These are phyloP conservation scores for Lactarius indigo DNA, from an alignment of 768 basidiomycete genomes.

Conservation along the genomic window DNA sequence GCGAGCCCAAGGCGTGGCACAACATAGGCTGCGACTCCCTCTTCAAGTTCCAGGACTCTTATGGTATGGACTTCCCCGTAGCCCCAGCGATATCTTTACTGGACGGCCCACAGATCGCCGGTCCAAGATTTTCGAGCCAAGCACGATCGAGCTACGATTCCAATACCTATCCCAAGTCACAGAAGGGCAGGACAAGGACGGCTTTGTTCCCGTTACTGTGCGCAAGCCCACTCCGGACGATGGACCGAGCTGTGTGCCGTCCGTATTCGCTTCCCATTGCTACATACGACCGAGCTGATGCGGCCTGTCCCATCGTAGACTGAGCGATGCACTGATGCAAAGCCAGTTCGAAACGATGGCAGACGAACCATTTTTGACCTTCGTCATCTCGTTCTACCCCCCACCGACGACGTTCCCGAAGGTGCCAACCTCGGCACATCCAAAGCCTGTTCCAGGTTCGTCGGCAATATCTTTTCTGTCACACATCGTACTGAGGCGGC, in stretches of 20 bases:
- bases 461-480: not conserved
- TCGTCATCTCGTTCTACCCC: conserved; percentile 13
- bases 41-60: conserved; percentile 13
- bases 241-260: conserved; percentile 4
- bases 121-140: conserved; percentile 9
- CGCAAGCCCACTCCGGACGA: conserved; percentile 6
- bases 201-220: conserved; percentile 5
- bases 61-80: not conserved
- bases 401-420: not conserved
- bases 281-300: not conserved
- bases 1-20: conserved; percentile 13
- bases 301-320: not conserved
- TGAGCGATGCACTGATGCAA: not conserved
- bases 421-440: not conserved
- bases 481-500: not conserved
- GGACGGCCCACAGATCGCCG: not conserved
- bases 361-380: conserved; percentile 6
- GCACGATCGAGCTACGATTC: conserved; percentile 7
- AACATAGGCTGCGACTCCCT: conserved; percentile 12
- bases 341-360: conserved; percentile 3
- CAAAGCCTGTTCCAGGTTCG: not conserved
- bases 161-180: not conserved
- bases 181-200: not conserved
- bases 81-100: no score
- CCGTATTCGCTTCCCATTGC: not conserved